A percentile compares a stretch with the other conserved stretches of the same genome.
phyloP scores from a whole-genome alignment of 2,329 filamentous ascomycete genomes.

The Ophiostoma novo-ulmi region DNA sequence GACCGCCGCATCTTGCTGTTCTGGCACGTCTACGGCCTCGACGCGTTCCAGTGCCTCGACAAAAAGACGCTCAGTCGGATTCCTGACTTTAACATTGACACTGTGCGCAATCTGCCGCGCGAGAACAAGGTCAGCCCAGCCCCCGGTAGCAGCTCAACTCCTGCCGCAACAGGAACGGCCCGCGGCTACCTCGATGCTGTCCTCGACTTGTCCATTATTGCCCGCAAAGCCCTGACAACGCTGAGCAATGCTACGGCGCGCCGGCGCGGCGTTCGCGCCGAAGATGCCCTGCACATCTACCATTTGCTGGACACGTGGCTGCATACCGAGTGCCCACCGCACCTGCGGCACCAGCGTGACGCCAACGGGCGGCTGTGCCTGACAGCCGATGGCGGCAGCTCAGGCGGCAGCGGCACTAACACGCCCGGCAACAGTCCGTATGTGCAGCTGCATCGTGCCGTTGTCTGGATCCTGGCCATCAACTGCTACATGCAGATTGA shows the following conservation, averaged over 20 bases:
- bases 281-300: conserved; percentile 20
- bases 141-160: not conserved
- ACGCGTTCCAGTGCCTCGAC: conserved; percentile 29
- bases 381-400: not conserved
- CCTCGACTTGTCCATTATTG: conserved; percentile 27
- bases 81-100: conserved; percentile 21
- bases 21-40: conserved; percentile 29
- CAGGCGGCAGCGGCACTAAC: not conserved
- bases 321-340: conserved; percentile 17
- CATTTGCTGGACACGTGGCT: conserved; percentile 22
- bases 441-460: conserved; percentile 25
- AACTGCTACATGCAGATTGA: conserved; percentile 29
- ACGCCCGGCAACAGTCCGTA: conserved; percentile 6
- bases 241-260: conserved; percentile 23
- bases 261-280: conserved; percentile 21
- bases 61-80: conserved; percentile 27
- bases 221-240: conserved; percentile 22
- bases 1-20: conserved; percentile 27
- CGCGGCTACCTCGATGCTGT: conserved; percentile 29
- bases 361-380: not conserved
- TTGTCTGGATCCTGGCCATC: conserved; percentile 26
- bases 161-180: conserved; percentile 1
- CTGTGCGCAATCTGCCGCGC: conserved; percentile 9
- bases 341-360: conserved; percentile 18
- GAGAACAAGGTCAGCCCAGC: not conserved